A percentile compares a stretch with the other conserved stretches of the same genome.
Conservation (phyloP, 2,329 filamentous ascomycete species). For the Xylariaceae sp. region DNA sequence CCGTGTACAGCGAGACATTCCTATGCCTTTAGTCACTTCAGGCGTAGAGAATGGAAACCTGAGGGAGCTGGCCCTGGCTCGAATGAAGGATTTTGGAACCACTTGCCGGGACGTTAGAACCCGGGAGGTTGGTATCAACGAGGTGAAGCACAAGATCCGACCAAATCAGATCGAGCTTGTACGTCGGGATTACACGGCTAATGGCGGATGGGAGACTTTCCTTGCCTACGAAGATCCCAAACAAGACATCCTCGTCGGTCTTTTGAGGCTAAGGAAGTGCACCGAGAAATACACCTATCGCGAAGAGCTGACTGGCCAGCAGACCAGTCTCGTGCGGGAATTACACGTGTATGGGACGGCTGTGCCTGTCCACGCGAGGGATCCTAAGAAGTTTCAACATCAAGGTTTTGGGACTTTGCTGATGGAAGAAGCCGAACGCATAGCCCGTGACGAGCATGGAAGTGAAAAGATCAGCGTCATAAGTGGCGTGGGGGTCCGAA, state of each 20-base stretch:
- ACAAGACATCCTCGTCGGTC: conserved; percentile 93
- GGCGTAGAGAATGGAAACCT: conserved; percentile 98
- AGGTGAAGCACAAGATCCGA: conserved; percentile 98
- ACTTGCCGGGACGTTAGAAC: conserved; percentile 96
- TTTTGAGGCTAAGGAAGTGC: conserved; percentile 89
- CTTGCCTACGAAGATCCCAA: conserved; percentile 97
- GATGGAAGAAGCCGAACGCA: conserved; percentile 98
- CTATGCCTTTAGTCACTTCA: conserved; percentile 99
- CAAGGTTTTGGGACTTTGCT: conserved; percentile 94
- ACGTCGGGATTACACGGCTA: conserved; percentile 90
- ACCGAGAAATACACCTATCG: conserved; percentile 91
- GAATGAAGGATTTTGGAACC: conserved; percentile 99
- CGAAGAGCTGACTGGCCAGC: conserved; percentile 82
- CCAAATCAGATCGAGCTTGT: conserved; percentile 96
- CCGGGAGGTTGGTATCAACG: conserved; percentile 96
- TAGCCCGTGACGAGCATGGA: conserved; percentile 91
- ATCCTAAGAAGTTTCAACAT: conserved; percentile 97
- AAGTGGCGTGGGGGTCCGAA: conserved; percentile 93
- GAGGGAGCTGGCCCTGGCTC: conserved; percentile 87
- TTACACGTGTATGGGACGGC: conserved; percentile 96
- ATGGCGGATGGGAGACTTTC: conserved; percentile 98
- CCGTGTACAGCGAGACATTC: conserved; percentile 96
- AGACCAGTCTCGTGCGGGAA: conserved; percentile 90
- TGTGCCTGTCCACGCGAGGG: conserved; percentile 94
- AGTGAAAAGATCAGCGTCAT: conserved; percentile 96